Percentiles rank a stretch among this genome's conserved stretches.
Evolutionary conservation across 2,329 filamentous ascomycete species (phyloP).

Genomic region (Sporothrix pseudoabietina): DNA sequence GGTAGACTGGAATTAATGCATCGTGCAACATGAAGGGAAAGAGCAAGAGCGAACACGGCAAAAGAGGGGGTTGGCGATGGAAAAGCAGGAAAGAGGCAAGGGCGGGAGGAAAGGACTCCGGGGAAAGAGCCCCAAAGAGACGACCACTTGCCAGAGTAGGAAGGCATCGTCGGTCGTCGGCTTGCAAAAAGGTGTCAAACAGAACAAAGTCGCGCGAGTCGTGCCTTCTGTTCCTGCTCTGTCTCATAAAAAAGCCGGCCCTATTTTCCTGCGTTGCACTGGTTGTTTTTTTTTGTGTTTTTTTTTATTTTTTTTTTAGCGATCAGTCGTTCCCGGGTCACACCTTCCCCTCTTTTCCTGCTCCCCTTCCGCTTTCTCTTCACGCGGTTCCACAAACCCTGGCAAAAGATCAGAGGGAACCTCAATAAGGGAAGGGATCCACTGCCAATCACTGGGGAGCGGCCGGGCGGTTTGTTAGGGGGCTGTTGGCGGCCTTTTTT

Average conservation of each 20-base stretch:
- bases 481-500: not conserved
- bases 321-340: slow-evolving; percentile 5
- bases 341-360: slow-evolving; percentile 22
- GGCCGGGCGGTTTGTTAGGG: not conserved
- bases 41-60: not conserved
- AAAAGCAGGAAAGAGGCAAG: slow-evolving; percentile 18
- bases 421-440: not conserved
- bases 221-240: not conserved
- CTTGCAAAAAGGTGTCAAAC: too few relatives aligned
- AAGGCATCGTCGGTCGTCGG: slow-evolving; percentile 6
- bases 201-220: not conserved
- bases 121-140: not conserved
- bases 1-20: not conserved
- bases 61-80: slow-evolving; percentile 3
- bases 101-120: slow-evolving; percentile 13
- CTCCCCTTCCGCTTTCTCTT: not conserved
- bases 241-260: not conserved
- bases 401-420: not conserved
- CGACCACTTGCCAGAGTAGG: not conserved
- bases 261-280: slow-evolving; percentile 4
- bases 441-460: slow-evolving; percentile 21
- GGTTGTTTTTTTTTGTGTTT: not conserved
- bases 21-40: not conserved
- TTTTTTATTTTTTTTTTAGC: not conserved
- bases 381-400: not conserved